phyloP scores from a whole-genome alignment of 176 grass and related monocot genomes.

The Carex myosuroides region DNA sequence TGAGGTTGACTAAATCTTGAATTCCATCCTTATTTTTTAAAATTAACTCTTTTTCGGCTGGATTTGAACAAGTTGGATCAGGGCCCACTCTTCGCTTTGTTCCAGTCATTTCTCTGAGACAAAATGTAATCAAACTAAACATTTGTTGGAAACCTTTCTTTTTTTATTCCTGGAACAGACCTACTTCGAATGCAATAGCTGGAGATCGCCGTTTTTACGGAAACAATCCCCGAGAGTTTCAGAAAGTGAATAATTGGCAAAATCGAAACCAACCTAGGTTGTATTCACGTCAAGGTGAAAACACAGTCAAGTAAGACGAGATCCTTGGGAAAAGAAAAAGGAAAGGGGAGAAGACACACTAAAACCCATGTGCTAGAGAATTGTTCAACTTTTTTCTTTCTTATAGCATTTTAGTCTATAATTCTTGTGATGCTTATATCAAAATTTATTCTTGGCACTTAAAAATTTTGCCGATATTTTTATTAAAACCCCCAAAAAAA shows the following conservation, averaged over 20 bases:
- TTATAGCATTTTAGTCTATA: background rate
- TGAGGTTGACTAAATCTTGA: background rate
- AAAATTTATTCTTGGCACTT: background rate
- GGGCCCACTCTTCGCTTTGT: background rate
- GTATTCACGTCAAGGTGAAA: background rate
- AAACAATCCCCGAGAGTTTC: background rate
- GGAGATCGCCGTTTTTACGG: too few species aligned
- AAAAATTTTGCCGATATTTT: too few species aligned
- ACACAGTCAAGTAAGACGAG: background rate
- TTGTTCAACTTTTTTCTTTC: background rate
- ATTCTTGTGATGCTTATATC: background rate
- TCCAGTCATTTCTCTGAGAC: background rate
- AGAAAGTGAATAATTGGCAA: background rate
- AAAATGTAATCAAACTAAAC: background rate
- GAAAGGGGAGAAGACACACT: background rate
- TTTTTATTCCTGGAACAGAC: too few species aligned
- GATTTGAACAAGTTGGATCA: background rate
- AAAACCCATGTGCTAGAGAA: background rate
- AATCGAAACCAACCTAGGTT: too few species aligned
- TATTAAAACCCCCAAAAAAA: too few species aligned
- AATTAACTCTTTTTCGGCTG: too few species aligned
- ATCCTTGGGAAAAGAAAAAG: conserved; percentile 40
- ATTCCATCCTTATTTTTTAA: background rate
- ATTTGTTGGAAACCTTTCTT: background rate
- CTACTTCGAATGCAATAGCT: too few species aligned